Percentiles rank a stretch among this genome's conserved stretches.
Conservation (phyloP, 331 rosid species). For the Arachis monticola region DNA sequence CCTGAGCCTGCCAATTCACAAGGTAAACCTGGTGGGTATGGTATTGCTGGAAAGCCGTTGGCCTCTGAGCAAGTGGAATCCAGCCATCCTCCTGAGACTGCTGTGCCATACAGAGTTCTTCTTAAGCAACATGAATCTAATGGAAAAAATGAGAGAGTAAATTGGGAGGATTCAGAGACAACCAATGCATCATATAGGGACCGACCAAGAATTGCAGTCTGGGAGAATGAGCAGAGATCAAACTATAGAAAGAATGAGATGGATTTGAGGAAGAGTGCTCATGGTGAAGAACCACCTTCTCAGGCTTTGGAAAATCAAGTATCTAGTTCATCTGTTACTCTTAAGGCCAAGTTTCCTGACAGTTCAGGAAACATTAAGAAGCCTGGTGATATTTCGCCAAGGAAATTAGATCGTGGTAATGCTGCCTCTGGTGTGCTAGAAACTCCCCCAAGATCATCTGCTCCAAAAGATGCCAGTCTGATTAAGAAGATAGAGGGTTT, state of each 20-base stretch:
- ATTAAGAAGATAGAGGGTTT: conserved; percentile 91
- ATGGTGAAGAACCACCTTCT: conserved; percentile 57
- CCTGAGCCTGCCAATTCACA: conserved; percentile 63
- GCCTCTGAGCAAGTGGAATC: conserved; percentile 63
- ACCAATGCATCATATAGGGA: conserved; percentile 47
- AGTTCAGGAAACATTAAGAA: conserved; percentile 43
- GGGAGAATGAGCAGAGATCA: conserved; percentile 64
- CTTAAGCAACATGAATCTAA: conserved; percentile 73
- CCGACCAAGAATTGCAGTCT: conserved; percentile 41
- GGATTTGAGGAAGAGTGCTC: conserved; percentile 43
- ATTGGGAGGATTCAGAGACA: conserved; percentile 52
- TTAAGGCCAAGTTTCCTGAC: conserved; percentile 53
- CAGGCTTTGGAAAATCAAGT: conserved; percentile 55
- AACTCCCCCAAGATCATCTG: conserved; percentile 46
- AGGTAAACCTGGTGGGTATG: conserved; percentile 60
- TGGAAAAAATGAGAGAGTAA: conserved; percentile 59
- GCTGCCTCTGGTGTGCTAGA: conserved; percentile 52
- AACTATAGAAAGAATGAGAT: conserved; percentile 55
- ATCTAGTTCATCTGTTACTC: conserved; percentile 46
- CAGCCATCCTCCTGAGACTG: conserved; percentile 59
- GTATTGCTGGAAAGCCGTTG: conserved; percentile 50
- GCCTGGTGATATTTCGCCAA: conserved; percentile 46
- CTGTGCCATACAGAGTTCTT: conserved; percentile 81
- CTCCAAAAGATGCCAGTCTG: conserved; percentile 69
- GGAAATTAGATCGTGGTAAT: conserved; percentile 52